Base-by-base conservation (phyloP, 2,329 filamentous ascomycete species). In the Aciculosporium take region DNA sequence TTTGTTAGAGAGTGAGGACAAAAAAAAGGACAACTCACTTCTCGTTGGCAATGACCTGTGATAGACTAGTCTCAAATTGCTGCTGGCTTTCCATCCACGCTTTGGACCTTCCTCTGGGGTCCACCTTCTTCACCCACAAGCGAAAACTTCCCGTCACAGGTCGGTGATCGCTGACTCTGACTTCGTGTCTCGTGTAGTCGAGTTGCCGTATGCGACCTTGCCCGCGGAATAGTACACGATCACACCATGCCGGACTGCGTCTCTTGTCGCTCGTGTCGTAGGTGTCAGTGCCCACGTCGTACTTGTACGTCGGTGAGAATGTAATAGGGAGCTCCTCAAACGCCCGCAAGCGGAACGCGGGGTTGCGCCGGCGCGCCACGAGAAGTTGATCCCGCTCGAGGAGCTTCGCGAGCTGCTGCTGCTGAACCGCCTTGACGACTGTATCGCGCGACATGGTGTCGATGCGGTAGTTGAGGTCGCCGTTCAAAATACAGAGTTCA, bases 221-320 rank as follows among this genome's bases (percentile, higher is more conserved):
- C 18, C 86, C 86, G 18, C 88, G 75, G 56, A 86, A 94, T n/a
- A 98, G 66, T 29, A 98, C 65, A 28, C 91, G 77, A 65, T 98
- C 91, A 58, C 91, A 98, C 91, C 91, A 98, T 1, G 91, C 91
- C 0, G 91, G 91, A 18, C 85, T 82, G 38, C 91, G 76, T 59
- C 85, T 85, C 69, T 98, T 98, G 60, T 98, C 91, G 52, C 84
- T 89, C 0, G 84, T 82, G 57, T 98, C 91, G 59, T 96, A 98
- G 6, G 77, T 82, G 56, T 96, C 89, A 0, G 86, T 93, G 13
- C 88, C 88, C 0, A 96, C 86, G 52, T 98, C 91, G 59, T 98
- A 98, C 59, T 98, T 98, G 69, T 98, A 98, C 0, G 91, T 98
- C 1, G 91, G 91, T 7, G 86, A 81, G 57, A 98, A 98, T 0